phyloP scores from a whole-genome alignment of 139 green algal species.

The Prasinococcaceae sp. region DNA sequence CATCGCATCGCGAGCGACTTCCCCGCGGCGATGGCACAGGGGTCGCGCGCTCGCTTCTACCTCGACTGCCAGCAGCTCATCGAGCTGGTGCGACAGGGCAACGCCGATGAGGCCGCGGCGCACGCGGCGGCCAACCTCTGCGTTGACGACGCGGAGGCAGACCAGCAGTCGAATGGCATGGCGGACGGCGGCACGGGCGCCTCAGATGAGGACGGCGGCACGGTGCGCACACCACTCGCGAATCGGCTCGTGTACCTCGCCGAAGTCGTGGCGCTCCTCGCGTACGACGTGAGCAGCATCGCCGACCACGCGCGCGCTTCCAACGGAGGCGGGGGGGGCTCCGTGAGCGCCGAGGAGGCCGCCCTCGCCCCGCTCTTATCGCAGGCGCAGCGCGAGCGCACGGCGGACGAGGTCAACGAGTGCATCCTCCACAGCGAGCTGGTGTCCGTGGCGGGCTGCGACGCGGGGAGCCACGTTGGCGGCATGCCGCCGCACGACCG shows the following conservation, averaged over 20 bases:
- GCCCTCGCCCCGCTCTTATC: constrained; percentile 35
- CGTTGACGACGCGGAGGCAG: too few species aligned
- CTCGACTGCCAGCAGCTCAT: constrained; percentile 57
- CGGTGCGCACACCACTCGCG: too few species aligned
- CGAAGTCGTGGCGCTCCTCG: constrained; percentile 49
- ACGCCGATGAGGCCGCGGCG: not conserved
- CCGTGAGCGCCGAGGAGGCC: constrained; percentile 36
- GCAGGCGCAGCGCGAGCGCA: constrained; percentile 32
- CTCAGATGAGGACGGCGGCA: too few species aligned
- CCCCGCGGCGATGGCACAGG: not conserved
- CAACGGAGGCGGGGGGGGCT: too few species aligned
- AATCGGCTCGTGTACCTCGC: not conserved
- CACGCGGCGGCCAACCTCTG: too few species aligned
- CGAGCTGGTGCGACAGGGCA: constrained; percentile 33
- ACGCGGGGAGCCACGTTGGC: too few species aligned
- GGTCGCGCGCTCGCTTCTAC: constrained; percentile 36
- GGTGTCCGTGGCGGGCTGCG: too few species aligned
- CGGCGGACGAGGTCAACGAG: constrained; percentile 48
- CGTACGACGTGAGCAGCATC: too few species aligned
- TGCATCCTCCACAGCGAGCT: constrained; percentile 40
- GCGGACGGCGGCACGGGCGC: too few species aligned
- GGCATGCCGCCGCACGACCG: too few species aligned
- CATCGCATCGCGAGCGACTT: not conserved
- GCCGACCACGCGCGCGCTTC: too few species aligned
- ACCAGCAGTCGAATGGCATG: too few species aligned